Evolutionary conservation across 176 grass and related monocot species (phyloP), one percentile per base, ranked within the genome.

Genomic region (Pharus latifolius): DNA sequence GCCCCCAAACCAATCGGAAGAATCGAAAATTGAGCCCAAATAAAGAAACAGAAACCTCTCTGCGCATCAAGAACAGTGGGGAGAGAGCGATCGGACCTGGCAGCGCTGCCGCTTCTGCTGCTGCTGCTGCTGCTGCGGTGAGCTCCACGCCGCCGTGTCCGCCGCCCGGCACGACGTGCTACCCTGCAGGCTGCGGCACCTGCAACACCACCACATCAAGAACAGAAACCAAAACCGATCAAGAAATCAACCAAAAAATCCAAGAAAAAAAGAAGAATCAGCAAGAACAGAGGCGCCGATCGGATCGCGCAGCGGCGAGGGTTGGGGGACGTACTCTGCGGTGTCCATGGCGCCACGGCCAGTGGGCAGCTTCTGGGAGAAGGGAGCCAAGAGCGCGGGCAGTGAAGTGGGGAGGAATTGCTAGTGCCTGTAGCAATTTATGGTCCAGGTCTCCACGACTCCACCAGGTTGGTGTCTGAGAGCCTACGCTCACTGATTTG

Each of bases 31-130:
- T 9, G 6, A 38, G 4, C 35, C 35, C 35, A 5, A 38, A 38
- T n/a, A n/a, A n/a, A n/a, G n/a, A 38, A 38, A 9, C 35, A 4
- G 6, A 38, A 38, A 38, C 35, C 9, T 38, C 9, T 38, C 35
- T 9, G 8, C 35, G 8, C 12, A 16, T 1, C n/a, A 11, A 14
- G 11, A 0, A 19, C 33, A 18, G 5, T 53, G 11, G 28, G 34
- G 51, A 9, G 24, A 38, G 8, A 38, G 35, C 35, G 26, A 27
- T 16, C 20, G 23, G 15, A 85, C 83, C 83, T 80, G 46, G 83
- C 76, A 85, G 5, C 83, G 83, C 83, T 80, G 76, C 47, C 83
- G 83, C 70, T 85, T 85, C 70, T 75, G 75, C 73, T 69, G 76
- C 64, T 67, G 75, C 73, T 69, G 76, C 64, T 67, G 65, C 58